Conservation (phyloP, 495 filamentous ascomycete genomes). For the Aspergillus heteromorphus region DNA sequence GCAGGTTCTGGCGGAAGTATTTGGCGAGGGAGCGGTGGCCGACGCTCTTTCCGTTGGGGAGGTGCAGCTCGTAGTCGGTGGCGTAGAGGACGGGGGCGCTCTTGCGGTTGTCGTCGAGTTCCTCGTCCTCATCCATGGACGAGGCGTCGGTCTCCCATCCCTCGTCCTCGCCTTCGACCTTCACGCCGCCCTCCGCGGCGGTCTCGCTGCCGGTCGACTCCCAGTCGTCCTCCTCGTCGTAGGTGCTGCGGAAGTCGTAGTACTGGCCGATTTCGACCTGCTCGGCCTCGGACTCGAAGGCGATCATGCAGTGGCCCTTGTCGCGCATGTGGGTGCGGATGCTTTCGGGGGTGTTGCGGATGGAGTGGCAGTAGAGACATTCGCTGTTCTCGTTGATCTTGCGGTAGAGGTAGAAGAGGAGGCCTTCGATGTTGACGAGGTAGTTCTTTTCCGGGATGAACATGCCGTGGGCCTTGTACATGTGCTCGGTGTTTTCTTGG, state of each 20-base stretch:
- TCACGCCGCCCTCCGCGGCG: slow-evolving; percentile 34
- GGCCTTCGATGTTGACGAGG: slow-evolving; percentile 71
- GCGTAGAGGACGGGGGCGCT: slow-evolving; percentile 67
- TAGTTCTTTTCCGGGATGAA: slow-evolving; percentile 88
- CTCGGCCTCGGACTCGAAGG: slow-evolving; percentile 82
- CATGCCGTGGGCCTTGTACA: slow-evolving; percentile 89
- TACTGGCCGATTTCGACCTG: slow-evolving; percentile 95
- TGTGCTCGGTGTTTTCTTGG: slow-evolving; percentile 72
- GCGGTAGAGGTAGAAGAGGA: slow-evolving; percentile 68
- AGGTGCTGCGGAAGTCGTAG: slow-evolving; percentile 95
- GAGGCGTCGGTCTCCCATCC: slow-evolving; percentile 94
- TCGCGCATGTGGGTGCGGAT: slow-evolving; percentile 95
- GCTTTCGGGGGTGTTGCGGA: slow-evolving; percentile 65
- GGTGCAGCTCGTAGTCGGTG: slow-evolving; percentile 86
- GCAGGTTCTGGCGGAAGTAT: slow-evolving; percentile 91
- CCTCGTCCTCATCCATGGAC: slow-evolving; percentile 57
- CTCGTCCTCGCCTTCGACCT: slow-evolving; percentile 46
- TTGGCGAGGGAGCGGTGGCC: slow-evolving; percentile 80
- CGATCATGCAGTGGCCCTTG: slow-evolving; percentile 93
- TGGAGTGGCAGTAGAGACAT: slow-evolving; percentile 79
- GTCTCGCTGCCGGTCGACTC: slow-evolving; percentile 10
- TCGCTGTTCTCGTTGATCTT: slow-evolving; percentile 73
- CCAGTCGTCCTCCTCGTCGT: slow-evolving; percentile 57
- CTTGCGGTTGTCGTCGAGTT: slow-evolving; percentile 42
- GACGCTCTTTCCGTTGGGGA: slow-evolving; percentile 85